These are phyloP conservation scores for Ganoderma boninense DNA, from an alignment of 1,284 basidiomycete genomes.

Conservation along the genomic window DNA sequence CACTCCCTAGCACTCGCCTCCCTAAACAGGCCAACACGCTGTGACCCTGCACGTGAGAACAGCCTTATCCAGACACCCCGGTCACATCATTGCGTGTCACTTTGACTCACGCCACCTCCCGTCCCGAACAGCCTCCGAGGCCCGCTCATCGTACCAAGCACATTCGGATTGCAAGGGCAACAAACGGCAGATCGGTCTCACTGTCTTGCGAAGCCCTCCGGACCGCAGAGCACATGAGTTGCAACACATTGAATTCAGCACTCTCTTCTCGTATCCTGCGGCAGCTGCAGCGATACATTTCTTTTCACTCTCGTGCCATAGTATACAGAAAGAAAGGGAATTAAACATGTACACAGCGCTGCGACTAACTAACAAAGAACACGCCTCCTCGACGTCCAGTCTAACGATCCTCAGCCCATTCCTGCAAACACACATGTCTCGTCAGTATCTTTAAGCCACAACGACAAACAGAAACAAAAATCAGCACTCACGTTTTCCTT, in stretches of 20 bases:
- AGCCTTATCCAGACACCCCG: background rate
- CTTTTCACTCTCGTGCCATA: constrained; percentile 29
- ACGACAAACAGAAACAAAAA: background rate
- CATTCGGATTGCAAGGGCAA: too few relatives aligned
- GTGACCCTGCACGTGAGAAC: constrained; percentile 1
- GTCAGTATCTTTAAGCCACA: constrained; percentile 6
- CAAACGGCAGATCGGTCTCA: too few relatives aligned
- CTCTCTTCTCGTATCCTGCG: constrained; percentile 5
- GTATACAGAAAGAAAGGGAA: constrained; percentile 26
- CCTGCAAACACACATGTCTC: constrained; percentile 45
- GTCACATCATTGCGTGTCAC: background rate
- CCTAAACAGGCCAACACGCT: constrained; percentile 5
- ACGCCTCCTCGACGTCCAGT: constrained; percentile 29
- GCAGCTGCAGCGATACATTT: constrained; percentile 5
- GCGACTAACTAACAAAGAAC: constrained; percentile 34
- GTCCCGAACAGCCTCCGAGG: background rate
- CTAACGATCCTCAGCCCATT: constrained; percentile 92
- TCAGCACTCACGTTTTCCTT: constrained; percentile 90
- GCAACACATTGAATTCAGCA: background rate
- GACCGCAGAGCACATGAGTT: background rate
- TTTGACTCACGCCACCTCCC: background rate
- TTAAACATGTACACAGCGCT: constrained; percentile 33
- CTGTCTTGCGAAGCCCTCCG: background rate
- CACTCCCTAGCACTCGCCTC: background rate
- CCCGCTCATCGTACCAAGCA: background rate